Conservation (phyloP, 2,329 filamentous ascomycete genomes). For the Botrytis sinoallii region DNA sequence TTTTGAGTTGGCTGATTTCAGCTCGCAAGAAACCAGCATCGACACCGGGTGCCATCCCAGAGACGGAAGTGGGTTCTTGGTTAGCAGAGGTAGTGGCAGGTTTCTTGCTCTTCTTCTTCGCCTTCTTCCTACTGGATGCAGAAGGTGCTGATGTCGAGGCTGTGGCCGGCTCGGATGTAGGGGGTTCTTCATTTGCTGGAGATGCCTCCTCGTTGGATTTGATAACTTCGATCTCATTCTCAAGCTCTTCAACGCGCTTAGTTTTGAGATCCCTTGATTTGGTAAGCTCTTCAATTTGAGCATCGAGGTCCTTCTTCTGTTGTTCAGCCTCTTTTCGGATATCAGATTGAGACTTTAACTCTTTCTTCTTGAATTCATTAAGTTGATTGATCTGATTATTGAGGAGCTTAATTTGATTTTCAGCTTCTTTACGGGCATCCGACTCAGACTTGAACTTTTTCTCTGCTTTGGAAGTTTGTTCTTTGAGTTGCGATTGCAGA, state of each 20-base stretch:
- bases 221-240: constrained; percentile 25
- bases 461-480: constrained; percentile 23
- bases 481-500: constrained; percentile 26
- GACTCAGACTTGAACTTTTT: constrained; percentile 25
- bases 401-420: constrained; percentile 24
- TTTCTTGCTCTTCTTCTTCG: constrained; percentile 77
- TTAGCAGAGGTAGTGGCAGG: constrained; percentile 40
- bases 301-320: constrained; percentile 24
- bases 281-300: constrained; percentile 31
- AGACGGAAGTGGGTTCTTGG: constrained; percentile 30
- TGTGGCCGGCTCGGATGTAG: constrained; percentile 44
- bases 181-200: constrained; percentile 18
- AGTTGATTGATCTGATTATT: constrained; percentile 31
- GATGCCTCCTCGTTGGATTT: constrained; percentile 24
- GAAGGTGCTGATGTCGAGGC: constrained; percentile 37
- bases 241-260: constrained; percentile 32
- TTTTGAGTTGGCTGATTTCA: constrained; percentile 35
- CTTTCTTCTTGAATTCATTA: constrained; percentile 23
- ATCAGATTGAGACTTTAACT: constrained; percentile 24
- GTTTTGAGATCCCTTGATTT: constrained; percentile 23
- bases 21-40: constrained; percentile 25
- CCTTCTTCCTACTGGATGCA: constrained; percentile 64
- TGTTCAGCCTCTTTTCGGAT: constrained; percentile 28
- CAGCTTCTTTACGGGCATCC: constrained; percentile 27
- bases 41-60: constrained; percentile 22